Base-by-base conservation (phyloP, 352 stramenopile species). In the Phytophthora sp. region DNA sequence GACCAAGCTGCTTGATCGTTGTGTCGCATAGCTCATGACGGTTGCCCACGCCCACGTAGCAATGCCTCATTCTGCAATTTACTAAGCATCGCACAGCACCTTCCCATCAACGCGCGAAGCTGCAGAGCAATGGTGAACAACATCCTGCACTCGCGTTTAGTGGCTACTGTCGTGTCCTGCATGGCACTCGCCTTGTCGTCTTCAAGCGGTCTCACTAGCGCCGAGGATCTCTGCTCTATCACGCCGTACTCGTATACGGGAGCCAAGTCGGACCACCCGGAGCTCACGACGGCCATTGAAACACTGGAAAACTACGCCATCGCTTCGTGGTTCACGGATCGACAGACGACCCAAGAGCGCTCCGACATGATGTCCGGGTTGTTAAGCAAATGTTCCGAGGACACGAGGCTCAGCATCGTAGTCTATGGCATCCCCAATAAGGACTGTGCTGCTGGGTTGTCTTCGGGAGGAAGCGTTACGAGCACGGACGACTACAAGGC, bases 371-470 rank as follows among this genome's bases (percentile, higher is more conserved):
- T 74, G 21, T 57, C 64, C 33, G 56, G 29, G 21, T 66, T 89
- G 24, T 51, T 82, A 3, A 55, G 69, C 52, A 27, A 64, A 4
- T 90, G 81, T 26, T 58, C 55, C 1, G 65, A 73, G 24, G 73
- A 76, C 42, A 69, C 72, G 29, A 72, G 80, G 4, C 68, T 90
- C 35, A 86, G 46, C 12, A 76, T 90, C 45, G 79, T 84, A 2
- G 78, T 91, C 38, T 91, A 91, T 55, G 83, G 83, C 12, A 69
- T 91, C 15, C 82, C 82, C 2, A 60, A 85, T 57, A 89, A 91
- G 57, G 80, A 91, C 69, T 91, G 83, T 50, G 73, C 73, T 30
- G 76, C 68, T 29, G 76, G 77, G 11, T 80, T 86, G 26, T 91
- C 82, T 24, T 70, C 65, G 3, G 66, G 65, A 9, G 71, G 73